Evolutionary conservation across 768 basidiomycete species (phyloP), one percentile per base, ranked within the genome.

Genomic region (Strobilomyces confusus): DNA sequence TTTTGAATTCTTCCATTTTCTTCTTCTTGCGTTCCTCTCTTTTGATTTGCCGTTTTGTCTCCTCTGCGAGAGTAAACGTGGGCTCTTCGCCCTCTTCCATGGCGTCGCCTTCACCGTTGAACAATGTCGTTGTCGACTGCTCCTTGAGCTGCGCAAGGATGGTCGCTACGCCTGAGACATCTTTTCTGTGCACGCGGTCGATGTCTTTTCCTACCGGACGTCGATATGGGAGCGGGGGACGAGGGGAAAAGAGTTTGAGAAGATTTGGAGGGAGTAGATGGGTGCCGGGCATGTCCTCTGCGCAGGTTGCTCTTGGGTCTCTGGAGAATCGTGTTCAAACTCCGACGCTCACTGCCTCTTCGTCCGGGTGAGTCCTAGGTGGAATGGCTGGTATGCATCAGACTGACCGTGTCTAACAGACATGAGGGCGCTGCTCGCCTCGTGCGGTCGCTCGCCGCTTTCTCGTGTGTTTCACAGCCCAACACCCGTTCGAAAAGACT

Each of bases 181-280:
- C 70, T 71, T 95, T 91, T 48, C 70, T 66, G 32, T 73, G 78
- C 54, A 92, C 78, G 30, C 83, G 82, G 71, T 90, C 82, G 34
- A 90, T 84, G 66, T 97, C 92, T 61, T 75, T 85, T 67, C 89
- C 92, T 32, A 92, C 77, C 0, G 95, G 94, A 9, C 92, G 86
- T 29, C 84, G 64, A 67, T 93, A 98, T 1, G 89, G 88, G 4
- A 98, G 80, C 3, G 87, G 89, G 1, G 95, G 92, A 8, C 97
- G 84, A 5, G 97, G 94, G 0, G 92, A 87, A 69, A 98, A 99
- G 60, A 98, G 87, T 69, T 95, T 94, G 70, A 98, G 85, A 48
- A 99, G 82, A 72, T 98, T 97, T 4, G 93, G 93, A 4, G 95
- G 95, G 22, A 99, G 81, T 22, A 95, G 78, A 73, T 95, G 91